Base-by-base conservation (phyloP, 805 yeast species). In the Scheffersomyces amazonensis region DNA sequence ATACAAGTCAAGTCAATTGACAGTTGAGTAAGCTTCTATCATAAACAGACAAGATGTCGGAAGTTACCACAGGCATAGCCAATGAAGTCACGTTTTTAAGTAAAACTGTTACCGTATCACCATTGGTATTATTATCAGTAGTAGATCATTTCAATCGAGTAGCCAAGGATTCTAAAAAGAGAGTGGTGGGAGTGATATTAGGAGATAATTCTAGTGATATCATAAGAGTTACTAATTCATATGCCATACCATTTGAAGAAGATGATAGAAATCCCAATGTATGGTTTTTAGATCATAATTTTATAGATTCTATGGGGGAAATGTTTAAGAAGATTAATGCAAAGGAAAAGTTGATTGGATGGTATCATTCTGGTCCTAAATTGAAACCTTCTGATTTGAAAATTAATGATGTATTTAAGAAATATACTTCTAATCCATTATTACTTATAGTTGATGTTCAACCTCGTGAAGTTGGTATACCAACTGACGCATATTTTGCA, bases 351-450 rank as follows among this genome's bases (percentile, higher is more conserved):
- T 73, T 93, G 34, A 81, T 93, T 58, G 99, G 99, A n/a, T 93
- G 99, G 99, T 93, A 93, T 60, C 99, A 93, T 63, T 83, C 96
- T 7, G 99, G 99, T 4, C 97, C 98, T 15, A 89, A 89, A 60
- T 75, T 95, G 48, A 81, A 80, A 52, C 76, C 90, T 1, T 83
- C 95, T 12, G 99, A 93, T 58, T 71, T 93, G 46, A 87, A 85
- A 58, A 93, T 93, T 54, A 91, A 91, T 59, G 96, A 93, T 48
- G 70, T 68, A 2, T 89, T 93, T 71, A 89, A 83, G 60, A 81
- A 78, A 50, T 91, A 89, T 60, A 80, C 90, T 0, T 65, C 81
- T 4, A 80, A 83, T 44, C 97, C 98, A 4, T 68, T 95, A 36
- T 70, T 91, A 47, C 75, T 93, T 52, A 85, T 95, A 54, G 96